Base-by-base conservation (phyloP, 192 early-diverging fungal species). In the Paraglomus occultum region DNA sequence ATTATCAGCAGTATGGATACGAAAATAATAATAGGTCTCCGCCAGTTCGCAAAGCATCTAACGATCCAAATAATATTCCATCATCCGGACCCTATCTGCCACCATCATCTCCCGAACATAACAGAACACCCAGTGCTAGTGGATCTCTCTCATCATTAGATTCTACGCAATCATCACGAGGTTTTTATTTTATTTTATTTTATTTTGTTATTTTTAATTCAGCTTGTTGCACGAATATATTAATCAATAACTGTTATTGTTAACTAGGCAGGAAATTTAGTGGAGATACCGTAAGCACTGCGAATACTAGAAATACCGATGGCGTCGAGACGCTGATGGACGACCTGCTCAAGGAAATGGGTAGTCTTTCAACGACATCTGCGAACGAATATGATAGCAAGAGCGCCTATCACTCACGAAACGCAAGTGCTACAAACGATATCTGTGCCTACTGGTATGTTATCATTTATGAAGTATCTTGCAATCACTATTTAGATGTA, bases 381-480 rank as follows among this genome's bases (percentile, higher is more conserved):
- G 50, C 18, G 6, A 72, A 65, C 51, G 73, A 69, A 1, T 54
- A 67, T 3, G 70, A 17, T 57, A 17, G 18, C 38, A 1, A 57
- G 15, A 20, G 1, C 6, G 17, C 54, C 54, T 14, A 18, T 47
- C 44, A 57, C n/a, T n/a, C n/a, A 15, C 11, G 47, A 1, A 54
- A 54, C 23, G 48, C 20, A 22, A 57, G 20, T 57, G 22, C 10
- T 39, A 17, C 15, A 31, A 55, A 76, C 6, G 69, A 76, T 51
- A 74, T 72, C 43, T 88, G 86, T 69, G 81, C 79, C 17, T 75
- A 75, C 54, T 88, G 86, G 85, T 87, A 80, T 63, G 74, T 43
- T 76, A 46, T 17, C 49, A 44, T 18, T 43, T 52, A 20, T 31
- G 1, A 31, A 31, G 31, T 31, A 31, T 31, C 31, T 3, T 31